Percentiles rank a stretch among this genome's conserved stretches.
phyloP scores from a whole-genome alignment of 2,329 filamentous ascomycete genomes.

The Calonectria pseudoreteaudii region DNA sequence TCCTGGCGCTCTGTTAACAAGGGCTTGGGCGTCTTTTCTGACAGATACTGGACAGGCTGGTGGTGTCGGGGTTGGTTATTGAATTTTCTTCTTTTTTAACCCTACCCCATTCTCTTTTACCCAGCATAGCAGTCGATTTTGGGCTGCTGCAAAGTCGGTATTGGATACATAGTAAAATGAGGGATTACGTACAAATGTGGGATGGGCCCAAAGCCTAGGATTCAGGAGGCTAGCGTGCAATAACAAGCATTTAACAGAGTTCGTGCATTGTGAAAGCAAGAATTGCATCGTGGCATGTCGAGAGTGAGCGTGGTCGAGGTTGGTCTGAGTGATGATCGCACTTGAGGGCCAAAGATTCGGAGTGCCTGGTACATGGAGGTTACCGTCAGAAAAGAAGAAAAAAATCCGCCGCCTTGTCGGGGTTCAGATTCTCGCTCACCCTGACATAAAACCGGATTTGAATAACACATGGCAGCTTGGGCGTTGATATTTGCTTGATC shows the following conservation, averaged over 20 bases:
- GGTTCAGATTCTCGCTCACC: background rate
- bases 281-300: background rate
- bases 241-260: background rate
- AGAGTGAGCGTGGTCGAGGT: background rate
- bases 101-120: too few species aligned
- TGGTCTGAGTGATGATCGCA: background rate
- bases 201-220: background rate
- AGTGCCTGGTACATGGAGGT: too few species aligned
- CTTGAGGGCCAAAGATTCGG: background rate
- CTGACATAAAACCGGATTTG: background rate
- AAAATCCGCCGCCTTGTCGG: background rate
- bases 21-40: background rate
- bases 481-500: background rate
- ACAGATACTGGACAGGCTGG: background rate
- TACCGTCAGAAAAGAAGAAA: background rate
- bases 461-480: background rate
- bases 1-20: background rate
- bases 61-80: background rate
- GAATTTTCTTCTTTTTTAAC: background rate
- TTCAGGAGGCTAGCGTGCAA: background rate
- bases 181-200: constrained; percentile 7
- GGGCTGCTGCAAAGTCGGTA: background rate
- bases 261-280: background rate
- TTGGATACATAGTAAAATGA: background rate
- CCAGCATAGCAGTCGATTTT: too few species aligned